These are phyloP conservation scores for Nematodospora anomalae DNA, from an alignment of 1,139 yeast genomes.

Conservation along the genomic window DNA sequence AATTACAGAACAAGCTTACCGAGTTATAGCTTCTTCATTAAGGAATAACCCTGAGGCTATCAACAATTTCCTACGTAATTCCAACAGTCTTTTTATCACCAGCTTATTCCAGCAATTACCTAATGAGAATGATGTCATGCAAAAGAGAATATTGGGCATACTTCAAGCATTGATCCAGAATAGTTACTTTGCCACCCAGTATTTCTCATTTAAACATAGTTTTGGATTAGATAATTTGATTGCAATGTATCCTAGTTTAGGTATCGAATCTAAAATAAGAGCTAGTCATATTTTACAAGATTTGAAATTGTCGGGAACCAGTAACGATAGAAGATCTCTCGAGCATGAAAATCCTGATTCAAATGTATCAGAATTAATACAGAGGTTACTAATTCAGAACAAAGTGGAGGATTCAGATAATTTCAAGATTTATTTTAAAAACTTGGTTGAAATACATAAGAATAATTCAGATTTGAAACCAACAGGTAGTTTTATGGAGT, in stretches of 20 bases:
- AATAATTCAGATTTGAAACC: constrained; percentile 25
- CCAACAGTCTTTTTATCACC: constrained; percentile 16
- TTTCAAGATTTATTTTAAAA: constrained; percentile 42
- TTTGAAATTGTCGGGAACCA: constrained; percentile 22
- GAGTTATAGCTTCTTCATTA: constrained; percentile 57
- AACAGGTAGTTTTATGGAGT: constrained; percentile 46
- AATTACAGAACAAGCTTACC: constrained; percentile 45
- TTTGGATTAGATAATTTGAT: constrained; percentile 29
- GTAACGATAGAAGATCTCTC: constrained; percentile 24
- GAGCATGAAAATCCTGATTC: constrained; percentile 23
- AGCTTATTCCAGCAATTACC: constrained; percentile 21
- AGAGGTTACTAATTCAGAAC: constrained; percentile 24
- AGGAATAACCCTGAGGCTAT: constrained; percentile 75
- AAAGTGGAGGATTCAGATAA: constrained; percentile 35
- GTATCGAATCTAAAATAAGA: constrained; percentile 31
- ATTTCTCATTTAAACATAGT: constrained; percentile 22
- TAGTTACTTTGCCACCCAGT: constrained; percentile 26
- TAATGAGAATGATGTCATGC: constrained; percentile 29
- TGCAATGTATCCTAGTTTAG: constrained; percentile 28
- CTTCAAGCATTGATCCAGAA: constrained; percentile 43
- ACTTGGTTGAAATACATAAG: constrained; percentile 40
- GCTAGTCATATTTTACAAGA: constrained; percentile 45
- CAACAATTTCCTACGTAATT: constrained; percentile 19
- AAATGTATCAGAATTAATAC: constrained; percentile 33
- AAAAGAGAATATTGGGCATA: constrained; percentile 51